Base-by-base conservation (phyloP, 1,284 basidiomycete species). In the Ustilago tritici region DNA sequence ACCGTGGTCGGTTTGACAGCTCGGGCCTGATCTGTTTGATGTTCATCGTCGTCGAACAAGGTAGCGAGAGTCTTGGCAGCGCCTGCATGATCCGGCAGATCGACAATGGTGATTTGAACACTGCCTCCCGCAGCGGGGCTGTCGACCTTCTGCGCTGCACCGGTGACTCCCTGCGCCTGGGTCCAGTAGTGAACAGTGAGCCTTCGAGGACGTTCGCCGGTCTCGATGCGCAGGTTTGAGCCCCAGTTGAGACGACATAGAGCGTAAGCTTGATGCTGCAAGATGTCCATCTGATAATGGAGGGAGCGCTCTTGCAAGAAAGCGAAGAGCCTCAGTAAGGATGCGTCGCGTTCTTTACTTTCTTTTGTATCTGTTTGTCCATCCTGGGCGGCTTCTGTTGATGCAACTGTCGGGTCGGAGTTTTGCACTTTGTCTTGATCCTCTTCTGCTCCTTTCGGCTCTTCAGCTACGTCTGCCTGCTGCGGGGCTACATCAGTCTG, bases 281-380 rank as follows among this genome's bases (percentile, higher is more conserved):
- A 55, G 43, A 85, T 84, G 52, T 83, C 80, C 46, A 86, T 73
- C 61, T 82, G 84, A 36, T 85, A 83, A 38, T 83, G 74, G 10
- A 85, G 65, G 2, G 84, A 70, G 28, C 82, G 76, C 63, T 82
- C 79, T 55, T 79, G 79, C 19, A 85, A 58, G 59, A 84, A 78
- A 19, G 77, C 63, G 56, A 79, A 83, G 28, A 84, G 71, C 17
- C 76, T 53, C 10, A 70, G 46, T 4, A 81, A 53, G 15, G 82
- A 78, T 4, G 75, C 68, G 31, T 82, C 82, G 6, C 66, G 63
- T 38, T 50, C 49, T n/a, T 35, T 41, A 10, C 49, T 6, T 14
- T 1, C 31, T n/a, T 67, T 65, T 38, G 19, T 19, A 4, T n/a
- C 17, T 10, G 15, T 35, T 7, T 40, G n/a, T 12, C 47, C 70